Evolutionary conservation across 2,329 filamentous ascomycete genomes (phyloP).

Genomic region (Zasmidium cellare): DNA sequence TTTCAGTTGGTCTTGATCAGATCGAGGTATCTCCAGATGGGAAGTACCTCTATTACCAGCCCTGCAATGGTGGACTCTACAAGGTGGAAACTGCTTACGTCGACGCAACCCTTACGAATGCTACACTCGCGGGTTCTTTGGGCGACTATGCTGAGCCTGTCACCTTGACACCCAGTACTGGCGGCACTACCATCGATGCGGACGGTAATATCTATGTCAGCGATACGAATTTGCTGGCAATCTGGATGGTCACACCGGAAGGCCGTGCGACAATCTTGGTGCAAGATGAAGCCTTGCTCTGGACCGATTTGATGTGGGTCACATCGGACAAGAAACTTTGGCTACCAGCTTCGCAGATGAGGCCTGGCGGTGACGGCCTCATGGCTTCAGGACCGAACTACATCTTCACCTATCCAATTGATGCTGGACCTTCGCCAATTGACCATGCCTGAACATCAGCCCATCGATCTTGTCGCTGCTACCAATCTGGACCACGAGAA

Average conservation of each 20-base stretch:
- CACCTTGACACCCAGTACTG: constrained; percentile 37
- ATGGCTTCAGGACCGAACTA: constrained; percentile 3
- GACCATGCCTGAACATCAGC: not conserved
- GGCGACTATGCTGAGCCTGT: constrained; percentile 30
- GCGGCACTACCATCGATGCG: constrained; percentile 40
- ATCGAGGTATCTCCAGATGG: constrained; percentile 7
- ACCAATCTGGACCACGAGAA: too few species aligned
- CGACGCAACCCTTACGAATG: constrained; percentile 35
- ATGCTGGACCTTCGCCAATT: constrained; percentile 5
- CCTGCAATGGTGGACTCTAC: constrained; percentile 35
- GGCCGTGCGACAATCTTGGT: constrained; percentile 27
- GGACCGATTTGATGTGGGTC: constrained; percentile 6
- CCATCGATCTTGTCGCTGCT: too few species aligned
- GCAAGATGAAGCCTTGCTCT: constrained; percentile 18
- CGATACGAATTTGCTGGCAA: constrained; percentile 33
- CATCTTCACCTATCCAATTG: constrained; percentile 3
- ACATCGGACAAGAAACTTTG: constrained; percentile 1
- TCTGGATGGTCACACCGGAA: constrained; percentile 30
- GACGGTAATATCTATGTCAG: constrained; percentile 39
- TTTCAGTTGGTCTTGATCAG: not conserved
- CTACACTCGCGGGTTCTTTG: constrained; percentile 27
- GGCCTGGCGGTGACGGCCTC: not conserved
- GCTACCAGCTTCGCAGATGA: constrained; percentile 4
- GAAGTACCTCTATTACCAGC: constrained; percentile 31
- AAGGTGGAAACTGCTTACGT: constrained; percentile 37